phyloP scores from a whole-genome alignment of 2,329 filamentous ascomycete species.

The Ophiostoma ulmi region DNA sequence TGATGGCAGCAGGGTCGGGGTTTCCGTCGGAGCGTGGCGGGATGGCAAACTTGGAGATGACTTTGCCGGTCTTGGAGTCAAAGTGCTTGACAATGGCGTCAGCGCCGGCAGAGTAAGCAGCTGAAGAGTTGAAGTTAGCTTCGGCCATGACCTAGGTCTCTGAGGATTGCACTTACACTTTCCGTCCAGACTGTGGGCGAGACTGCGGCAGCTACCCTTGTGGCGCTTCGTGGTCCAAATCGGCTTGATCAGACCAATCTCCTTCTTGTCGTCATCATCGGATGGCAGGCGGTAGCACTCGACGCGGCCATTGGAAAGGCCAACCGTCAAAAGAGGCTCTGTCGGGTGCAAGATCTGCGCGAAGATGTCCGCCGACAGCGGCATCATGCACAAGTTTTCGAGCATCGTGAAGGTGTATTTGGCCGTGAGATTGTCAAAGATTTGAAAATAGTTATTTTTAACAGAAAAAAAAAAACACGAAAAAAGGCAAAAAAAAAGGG shows the following conservation, averaged over 20 bases:
- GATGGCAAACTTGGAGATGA: conserved; percentile 76
- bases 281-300: conserved; percentile 71
- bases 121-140: conserved; percentile 24
- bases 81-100: conserved; percentile 52
- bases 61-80: conserved; percentile 54
- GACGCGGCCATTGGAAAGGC: conserved; percentile 78
- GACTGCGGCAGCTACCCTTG: conserved; percentile 83
- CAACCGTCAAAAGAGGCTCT: conserved; percentile 79
- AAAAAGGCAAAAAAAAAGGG: no score
- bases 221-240: conserved; percentile 84
- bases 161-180: conserved; percentile 46
- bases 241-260: conserved; percentile 72
- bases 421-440: not conserved
- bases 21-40: conserved; percentile 52
- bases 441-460: not conserved
- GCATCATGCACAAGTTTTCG: conserved; percentile 86
- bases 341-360: conserved; percentile 79
- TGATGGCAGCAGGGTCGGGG: conserved; percentile 57
- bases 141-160: not conserved
- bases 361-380: conserved; percentile 81
- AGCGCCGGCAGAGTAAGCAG: conserved; percentile 59
- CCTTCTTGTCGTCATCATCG: conserved; percentile 52
- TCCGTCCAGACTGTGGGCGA: conserved; percentile 76
- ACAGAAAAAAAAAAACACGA: no score
- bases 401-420: conserved; percentile 55